Percentiles rank a stretch among this genome's conserved stretches.
Evolutionary conservation across 129 eudicot genomes (phyloP).

Genomic region (Lonicera japonica): DNA sequence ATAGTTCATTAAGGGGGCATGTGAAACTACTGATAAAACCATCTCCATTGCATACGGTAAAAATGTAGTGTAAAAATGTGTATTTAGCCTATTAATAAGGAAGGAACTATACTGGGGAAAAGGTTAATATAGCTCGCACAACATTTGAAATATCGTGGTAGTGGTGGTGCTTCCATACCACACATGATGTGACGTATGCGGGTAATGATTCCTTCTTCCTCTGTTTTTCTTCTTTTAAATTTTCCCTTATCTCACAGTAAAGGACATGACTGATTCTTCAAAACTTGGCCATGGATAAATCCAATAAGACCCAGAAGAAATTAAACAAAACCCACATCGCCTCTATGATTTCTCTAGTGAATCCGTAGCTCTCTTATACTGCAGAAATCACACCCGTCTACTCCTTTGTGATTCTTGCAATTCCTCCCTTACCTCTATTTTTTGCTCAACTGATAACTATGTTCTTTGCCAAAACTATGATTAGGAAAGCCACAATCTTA

Average conservation of each 20-base stretch:
- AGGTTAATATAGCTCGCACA: too few relatives aligned
- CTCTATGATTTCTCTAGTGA: slow-evolving; percentile 70
- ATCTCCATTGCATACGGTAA: too few relatives aligned
- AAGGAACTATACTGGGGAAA: too few relatives aligned
- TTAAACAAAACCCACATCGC: slow-evolving; percentile 9
- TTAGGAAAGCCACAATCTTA: slow-evolving; percentile 50
- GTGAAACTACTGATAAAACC: too few relatives aligned
- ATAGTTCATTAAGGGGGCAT: too few relatives aligned
- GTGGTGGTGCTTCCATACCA: too few relatives aligned
- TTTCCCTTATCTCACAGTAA: neutral
- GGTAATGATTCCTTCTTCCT: too few relatives aligned
- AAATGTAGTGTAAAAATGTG: too few relatives aligned
- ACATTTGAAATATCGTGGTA: too few relatives aligned
- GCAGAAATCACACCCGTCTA: slow-evolving; percentile 73
- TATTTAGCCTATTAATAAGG: too few relatives aligned
- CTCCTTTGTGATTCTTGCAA: slow-evolving; percentile 67
- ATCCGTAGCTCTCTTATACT: slow-evolving; percentile 52
- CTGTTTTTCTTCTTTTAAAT: neutral
- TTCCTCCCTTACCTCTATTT: slow-evolving; percentile 61
- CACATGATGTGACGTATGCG: too few relatives aligned
- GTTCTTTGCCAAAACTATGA: slow-evolving; percentile 89
- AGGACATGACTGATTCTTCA: slow-evolving; percentile 31
- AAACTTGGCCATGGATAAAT: neutral
- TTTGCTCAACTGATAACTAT: slow-evolving; percentile 48
- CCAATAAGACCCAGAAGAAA: neutral